Evolutionary conservation across 805 yeast genomes (phyloP).

Genomic region (Starmerella apis): DNA sequence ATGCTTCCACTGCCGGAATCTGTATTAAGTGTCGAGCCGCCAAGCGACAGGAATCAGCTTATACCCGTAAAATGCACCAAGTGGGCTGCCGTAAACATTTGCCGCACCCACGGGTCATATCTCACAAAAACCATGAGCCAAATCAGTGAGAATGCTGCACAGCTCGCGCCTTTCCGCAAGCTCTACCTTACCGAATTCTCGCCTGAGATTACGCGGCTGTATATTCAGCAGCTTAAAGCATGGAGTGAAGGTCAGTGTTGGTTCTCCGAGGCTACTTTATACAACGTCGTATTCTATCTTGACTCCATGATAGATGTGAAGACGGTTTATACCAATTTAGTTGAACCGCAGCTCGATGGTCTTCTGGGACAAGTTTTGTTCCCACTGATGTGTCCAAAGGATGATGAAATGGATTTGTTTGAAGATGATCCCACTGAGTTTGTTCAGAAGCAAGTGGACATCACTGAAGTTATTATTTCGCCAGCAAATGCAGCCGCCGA

Average conservation of each 20-base stretch:
- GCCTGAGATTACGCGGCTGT: conserved; percentile 60
- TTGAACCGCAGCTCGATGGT: conserved; percentile 55
- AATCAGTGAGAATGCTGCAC: conserved; percentile 33
- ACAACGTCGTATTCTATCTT: conserved; percentile 52
- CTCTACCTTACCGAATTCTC: conserved; percentile 49
- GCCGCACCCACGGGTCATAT: conserved; percentile 60
- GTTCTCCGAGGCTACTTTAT: conserved; percentile 57
- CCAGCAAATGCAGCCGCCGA: conserved; percentile 75
- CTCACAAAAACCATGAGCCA: conserved; percentile 31
- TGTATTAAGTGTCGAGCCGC: conserved; percentile 42
- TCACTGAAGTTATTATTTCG: conserved; percentile 47
- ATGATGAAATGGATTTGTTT: conserved; percentile 58
- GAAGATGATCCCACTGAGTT: conserved; percentile 85
- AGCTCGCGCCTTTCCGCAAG: conserved; percentile 49
- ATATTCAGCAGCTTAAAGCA: conserved; percentile 53
- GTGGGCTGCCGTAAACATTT: conserved; percentile 77
- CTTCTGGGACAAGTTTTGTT: conserved; percentile 61
- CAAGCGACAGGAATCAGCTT: conserved; percentile 44
- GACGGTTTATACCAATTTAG: conserved; percentile 48
- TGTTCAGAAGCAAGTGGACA: conserved; percentile 59
- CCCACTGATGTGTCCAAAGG: conserved; percentile 64
- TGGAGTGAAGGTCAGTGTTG: conserved; percentile 63
- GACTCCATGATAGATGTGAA: conserved; percentile 51
- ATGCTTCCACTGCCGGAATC: conserved; percentile 48
- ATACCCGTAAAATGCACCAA: conserved; percentile 55